Evolutionary conservation across 441 rosid species (phyloP).

Genomic region (Gossypium davidsonii): DNA sequence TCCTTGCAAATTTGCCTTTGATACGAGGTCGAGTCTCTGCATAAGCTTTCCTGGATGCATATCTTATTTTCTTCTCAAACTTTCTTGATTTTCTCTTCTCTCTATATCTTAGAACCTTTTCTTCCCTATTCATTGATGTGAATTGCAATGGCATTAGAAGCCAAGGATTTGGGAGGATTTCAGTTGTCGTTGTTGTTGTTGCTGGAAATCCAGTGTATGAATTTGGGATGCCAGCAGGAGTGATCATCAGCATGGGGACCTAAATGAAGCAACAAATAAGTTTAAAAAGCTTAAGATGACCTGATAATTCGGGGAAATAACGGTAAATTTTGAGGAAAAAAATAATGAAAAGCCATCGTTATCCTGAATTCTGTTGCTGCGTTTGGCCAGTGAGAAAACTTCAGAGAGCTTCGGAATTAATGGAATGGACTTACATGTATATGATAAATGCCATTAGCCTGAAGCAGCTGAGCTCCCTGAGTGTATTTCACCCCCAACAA

Average conservation of each 20-base stretch:
- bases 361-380: neutral
- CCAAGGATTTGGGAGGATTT: conserved; percentile 13
- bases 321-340: neutral
- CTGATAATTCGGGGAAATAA: neutral
- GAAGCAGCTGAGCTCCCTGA: conserved; percentile 9
- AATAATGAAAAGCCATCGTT: no score
- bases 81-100: conserved; percentile 18
- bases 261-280: neutral
- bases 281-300: neutral
- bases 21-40: conserved; percentile 28
- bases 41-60: conserved; percentile 23
- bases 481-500: conserved; percentile 9
- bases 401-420: neutral
- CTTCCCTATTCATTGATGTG: conserved; percentile 16
- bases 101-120: conserved; percentile 14
- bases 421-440: conserved; percentile 10
- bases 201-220: conserved; percentile 12
- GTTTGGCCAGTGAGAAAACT: conserved; percentile 3
- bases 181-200: neutral
- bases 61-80: conserved; percentile 18
- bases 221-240: conserved; percentile 15
- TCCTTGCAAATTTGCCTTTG: conserved; percentile 29
- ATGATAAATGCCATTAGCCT: conserved; percentile 14
- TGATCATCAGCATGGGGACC: conserved; percentile 13
- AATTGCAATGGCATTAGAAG: conserved; percentile 17